Conservation (phyloP, 2,329 filamentous ascomycete species). For the Graphilbum sp. region DNA sequence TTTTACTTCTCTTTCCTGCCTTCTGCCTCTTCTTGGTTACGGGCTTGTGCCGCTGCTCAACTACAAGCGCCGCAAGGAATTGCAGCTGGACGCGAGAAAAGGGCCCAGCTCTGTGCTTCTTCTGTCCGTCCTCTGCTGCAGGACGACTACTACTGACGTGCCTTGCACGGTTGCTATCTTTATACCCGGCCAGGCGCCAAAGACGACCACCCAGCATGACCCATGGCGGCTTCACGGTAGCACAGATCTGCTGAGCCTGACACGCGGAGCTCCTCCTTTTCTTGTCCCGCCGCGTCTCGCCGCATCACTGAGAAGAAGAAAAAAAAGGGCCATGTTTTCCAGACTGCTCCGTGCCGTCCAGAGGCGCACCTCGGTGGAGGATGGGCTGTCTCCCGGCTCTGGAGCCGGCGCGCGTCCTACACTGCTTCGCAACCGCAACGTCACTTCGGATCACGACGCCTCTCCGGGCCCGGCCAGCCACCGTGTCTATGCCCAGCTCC, state of each 20-base stretch:
- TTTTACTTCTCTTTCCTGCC: not conserved
- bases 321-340: constrained; percentile 14
- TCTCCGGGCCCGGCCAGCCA: constrained; percentile 11
- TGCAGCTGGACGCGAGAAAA: too few relatives aligned
- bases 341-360: constrained; percentile 16
- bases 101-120: too few relatives aligned
- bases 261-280: not conserved
- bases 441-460: constrained; percentile 1
- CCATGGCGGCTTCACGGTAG: not conserved
- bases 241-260: not conserved
- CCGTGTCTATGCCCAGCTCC: constrained; percentile 21
- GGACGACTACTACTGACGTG: not conserved
- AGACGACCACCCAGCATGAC: too few relatives aligned
- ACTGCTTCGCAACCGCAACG: not conserved
- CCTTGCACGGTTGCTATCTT: not conserved
- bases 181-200: not conserved
- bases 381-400: not conserved
- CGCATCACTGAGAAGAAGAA: not conserved
- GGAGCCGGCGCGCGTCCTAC: not conserved
- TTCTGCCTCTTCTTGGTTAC: not conserved
- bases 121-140: too few relatives aligned
- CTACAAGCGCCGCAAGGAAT: not conserved
- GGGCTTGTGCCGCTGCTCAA: too few relatives aligned
- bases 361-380: constrained; percentile 9
- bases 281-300: not conserved